Conservation (phyloP, 2,329 filamentous ascomycete genomes). For the Xylariaceae sp. region DNA sequence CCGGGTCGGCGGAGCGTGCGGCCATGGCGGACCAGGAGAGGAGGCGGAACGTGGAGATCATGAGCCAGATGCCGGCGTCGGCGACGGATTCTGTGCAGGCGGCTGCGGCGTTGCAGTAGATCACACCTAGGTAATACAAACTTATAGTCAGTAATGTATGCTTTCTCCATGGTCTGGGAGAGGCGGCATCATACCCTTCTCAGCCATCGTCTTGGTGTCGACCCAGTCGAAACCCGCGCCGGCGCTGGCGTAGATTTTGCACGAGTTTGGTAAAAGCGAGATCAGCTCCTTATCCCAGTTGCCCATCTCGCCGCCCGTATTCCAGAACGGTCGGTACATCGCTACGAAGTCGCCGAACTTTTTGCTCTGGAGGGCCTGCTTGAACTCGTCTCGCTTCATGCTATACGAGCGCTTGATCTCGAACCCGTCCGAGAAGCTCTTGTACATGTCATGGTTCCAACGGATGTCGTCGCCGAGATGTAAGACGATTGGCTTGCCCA, state of each 20-base stretch:
- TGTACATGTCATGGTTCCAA: constrained; percentile 15
- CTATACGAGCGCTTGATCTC: constrained; percentile 13
- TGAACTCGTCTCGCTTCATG: constrained; percentile 13
- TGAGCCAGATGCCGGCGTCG: constrained; percentile 55
- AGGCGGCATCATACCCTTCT: constrained; percentile 10
- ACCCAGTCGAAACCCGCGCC: constrained; percentile 63
- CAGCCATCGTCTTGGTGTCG: constrained; percentile 38
- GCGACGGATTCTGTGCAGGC: constrained; percentile 59
- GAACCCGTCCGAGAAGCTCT: constrained; percentile 10
- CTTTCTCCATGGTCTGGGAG: too few species aligned
- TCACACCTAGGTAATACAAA: constrained; percentile 38
- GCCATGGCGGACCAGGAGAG: constrained; percentile 51
- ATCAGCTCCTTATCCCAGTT: constrained; percentile 58
- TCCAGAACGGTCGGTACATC: constrained; percentile 57
- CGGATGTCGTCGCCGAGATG: constrained; percentile 15
- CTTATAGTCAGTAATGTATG: background rate
- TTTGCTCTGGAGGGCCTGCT: constrained; percentile 7
- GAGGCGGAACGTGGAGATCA: constrained; percentile 54
- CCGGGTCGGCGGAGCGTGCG: constrained; percentile 39
- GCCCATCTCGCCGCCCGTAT: constrained; percentile 62
- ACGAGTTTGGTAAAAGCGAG: constrained; percentile 44
- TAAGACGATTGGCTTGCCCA: constrained; percentile 10
- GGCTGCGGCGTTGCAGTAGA: constrained; percentile 61
- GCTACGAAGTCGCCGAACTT: constrained; percentile 34
- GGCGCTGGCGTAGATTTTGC: constrained; percentile 55